phyloP scores from a whole-genome alignment of 352 stramenopile species.

The Pythium aquatile region DNA sequence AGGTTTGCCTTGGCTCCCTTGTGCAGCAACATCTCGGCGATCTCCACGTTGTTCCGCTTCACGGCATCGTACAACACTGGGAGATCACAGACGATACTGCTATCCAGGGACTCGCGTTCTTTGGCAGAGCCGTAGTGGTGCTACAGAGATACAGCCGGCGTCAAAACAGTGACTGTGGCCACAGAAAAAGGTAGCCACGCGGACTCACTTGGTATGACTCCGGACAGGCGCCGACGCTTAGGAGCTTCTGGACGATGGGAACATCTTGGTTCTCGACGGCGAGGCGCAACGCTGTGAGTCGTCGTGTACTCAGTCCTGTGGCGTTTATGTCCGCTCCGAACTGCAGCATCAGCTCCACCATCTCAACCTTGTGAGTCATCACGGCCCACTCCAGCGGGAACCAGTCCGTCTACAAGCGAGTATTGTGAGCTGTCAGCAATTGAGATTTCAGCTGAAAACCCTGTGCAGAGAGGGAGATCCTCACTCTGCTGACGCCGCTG shows the following conservation, averaged over 20 bases:
- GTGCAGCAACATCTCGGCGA: background rate
- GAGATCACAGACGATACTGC: background rate
- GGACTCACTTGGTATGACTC: background rate
- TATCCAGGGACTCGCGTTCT: background rate
- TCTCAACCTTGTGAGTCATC: background rate
- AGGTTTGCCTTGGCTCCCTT: background rate
- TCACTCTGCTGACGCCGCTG: no score
- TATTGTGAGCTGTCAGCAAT: background rate
- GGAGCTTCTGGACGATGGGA: no score
- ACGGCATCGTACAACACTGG: background rate
- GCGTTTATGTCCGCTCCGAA: background rate
- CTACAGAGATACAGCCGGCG: no score
- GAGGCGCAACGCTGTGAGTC: no score
- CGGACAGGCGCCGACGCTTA: no score
- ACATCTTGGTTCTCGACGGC: no score
- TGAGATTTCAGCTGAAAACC: background rate
- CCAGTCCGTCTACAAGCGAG: background rate
- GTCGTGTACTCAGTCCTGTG: no score
- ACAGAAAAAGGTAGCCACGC: background rate
- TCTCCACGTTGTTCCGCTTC: background rate
- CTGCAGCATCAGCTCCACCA: background rate
- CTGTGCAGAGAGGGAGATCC: no score
- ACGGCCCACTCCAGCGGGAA: background rate
- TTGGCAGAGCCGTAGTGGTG: no score
- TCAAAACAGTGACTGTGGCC: no score